Conservation (phyloP, 2,329 filamentous ascomycete genomes). For the Teratosphaeria pseudoeucalypti region DNA sequence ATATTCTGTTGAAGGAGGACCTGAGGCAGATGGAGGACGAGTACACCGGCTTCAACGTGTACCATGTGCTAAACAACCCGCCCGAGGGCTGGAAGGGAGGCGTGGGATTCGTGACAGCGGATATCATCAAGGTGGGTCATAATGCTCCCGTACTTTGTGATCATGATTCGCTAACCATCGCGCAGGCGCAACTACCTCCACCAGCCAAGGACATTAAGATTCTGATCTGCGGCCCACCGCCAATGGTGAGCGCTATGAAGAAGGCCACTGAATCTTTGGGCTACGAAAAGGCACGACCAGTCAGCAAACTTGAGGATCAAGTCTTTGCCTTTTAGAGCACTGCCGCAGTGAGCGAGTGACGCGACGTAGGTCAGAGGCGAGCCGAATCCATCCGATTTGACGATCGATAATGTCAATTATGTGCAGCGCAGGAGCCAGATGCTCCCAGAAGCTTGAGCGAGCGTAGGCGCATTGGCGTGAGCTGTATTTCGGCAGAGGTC, state of each 20-base stretch:
- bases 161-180: not conserved
- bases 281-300: constrained; percentile 82
- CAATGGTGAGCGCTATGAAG: constrained; percentile 96
- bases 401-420: not conserved
- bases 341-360: not conserved
- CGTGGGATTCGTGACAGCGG: constrained; percentile 85
- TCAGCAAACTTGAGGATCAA: constrained; percentile 97
- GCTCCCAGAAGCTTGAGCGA: not conserved
- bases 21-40: constrained; percentile 67
- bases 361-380: not conserved
- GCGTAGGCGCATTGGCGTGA: not conserved
- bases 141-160: not conserved
- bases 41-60: constrained; percentile 72
- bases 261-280: constrained; percentile 83
- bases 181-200: constrained; percentile 68
- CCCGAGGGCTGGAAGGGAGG: constrained; percentile 85
- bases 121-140: constrained; percentile 68
- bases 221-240: constrained; percentile 86
- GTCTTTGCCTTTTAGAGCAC: constrained; percentile 74
- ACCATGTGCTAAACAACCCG: constrained; percentile 96
- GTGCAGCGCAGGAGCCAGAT: not conserved
- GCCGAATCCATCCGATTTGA: not conserved
- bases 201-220: constrained; percentile 84
- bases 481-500: not conserved
- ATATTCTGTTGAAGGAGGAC: constrained; percentile 89